Evolutionary conservation across 1,284 basidiomycete species (phyloP).

Genomic region (Apiotrichum laibachii): DNA sequence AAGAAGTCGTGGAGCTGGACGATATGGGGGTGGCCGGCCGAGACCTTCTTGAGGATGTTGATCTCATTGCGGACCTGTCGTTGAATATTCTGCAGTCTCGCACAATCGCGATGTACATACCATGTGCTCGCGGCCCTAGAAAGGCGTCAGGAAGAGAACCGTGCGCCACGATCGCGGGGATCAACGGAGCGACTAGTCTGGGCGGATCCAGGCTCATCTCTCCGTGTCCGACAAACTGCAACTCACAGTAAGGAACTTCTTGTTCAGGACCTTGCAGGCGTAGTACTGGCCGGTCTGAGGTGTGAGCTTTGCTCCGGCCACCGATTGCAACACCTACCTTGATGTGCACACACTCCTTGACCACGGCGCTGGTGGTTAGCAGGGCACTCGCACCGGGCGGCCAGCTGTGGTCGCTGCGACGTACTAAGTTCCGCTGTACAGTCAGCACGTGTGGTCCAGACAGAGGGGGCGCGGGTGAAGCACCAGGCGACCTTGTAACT

Average conservation of each 20-base stretch:
- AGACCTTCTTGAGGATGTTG: slow-evolving; percentile 88
- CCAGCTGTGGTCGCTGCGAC: slow-evolving; percentile 6
- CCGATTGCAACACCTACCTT: slow-evolving; percentile 61
- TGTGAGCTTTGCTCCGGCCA: slow-evolving; percentile 9
- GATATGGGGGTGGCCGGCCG: slow-evolving; percentile 83
- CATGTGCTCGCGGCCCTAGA: slow-evolving; percentile 78
- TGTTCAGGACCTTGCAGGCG: slow-evolving; percentile 64
- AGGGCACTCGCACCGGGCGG: background rate
- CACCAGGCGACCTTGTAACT: slow-evolving; percentile 64
- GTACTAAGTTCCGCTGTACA: slow-evolving; percentile 48
- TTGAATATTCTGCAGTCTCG: background rate
- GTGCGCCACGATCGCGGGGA: background rate
- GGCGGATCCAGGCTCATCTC: background rate
- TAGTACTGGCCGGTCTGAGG: slow-evolving; percentile 55
- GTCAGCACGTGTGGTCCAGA: slow-evolving; percentile 12
- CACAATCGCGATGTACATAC: slow-evolving; percentile 53
- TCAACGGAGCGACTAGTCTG: background rate
- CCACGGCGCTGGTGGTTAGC: slow-evolving; percentile 52
- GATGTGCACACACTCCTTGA: slow-evolving; percentile 89
- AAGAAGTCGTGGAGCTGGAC: slow-evolving; percentile 96
- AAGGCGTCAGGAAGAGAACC: background rate
- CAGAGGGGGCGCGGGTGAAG: too few species aligned
- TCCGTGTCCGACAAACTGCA: background rate
- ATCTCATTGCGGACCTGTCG: slow-evolving; percentile 92
- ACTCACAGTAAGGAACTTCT: slow-evolving; percentile 81